These are phyloP conservation scores for Gaertneriomyces semiglobifer DNA, from an alignment of 192 early-diverging fungal genomes.

Conservation along the genomic window DNA sequence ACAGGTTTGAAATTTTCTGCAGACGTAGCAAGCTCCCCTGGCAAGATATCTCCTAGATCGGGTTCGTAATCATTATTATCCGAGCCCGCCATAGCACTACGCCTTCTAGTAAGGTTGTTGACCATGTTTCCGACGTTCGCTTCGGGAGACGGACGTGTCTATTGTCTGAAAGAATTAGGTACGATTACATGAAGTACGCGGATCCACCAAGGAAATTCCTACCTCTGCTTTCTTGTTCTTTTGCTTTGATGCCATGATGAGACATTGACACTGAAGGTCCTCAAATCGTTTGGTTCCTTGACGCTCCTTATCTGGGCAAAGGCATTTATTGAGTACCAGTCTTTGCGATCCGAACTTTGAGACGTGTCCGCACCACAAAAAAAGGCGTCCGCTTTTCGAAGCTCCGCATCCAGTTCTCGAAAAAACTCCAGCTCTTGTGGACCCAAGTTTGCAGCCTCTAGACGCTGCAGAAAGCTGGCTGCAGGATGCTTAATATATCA, in stretches of 20 bases:
- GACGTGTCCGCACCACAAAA: constrained; percentile 4
- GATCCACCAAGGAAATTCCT: too few relatives aligned
- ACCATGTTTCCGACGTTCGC: too few relatives aligned
- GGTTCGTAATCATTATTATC: too few relatives aligned
- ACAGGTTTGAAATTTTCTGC: constrained; percentile 20
- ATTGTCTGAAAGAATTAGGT: too few relatives aligned
- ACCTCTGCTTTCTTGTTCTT: background rate
- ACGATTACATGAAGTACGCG: too few relatives aligned
- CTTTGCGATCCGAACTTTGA: background rate
- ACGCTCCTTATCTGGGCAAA: constrained; percentile 12
- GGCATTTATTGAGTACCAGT: background rate
- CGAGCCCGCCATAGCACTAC: too few relatives aligned
- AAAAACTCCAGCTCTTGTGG: constrained; percentile 17
- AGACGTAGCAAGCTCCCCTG: background rate
- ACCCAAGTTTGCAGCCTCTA: constrained; percentile 23
- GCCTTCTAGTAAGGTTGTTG: too few relatives aligned
- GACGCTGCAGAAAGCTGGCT: background rate
- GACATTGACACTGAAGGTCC: constrained; percentile 22
- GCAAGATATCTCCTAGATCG: too few relatives aligned
- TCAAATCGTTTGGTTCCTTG: constrained; percentile 8
- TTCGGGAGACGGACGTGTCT: too few relatives aligned
- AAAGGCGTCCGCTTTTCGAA: constrained; percentile 26
- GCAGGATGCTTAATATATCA: background rate
- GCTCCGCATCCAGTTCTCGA: constrained; percentile 16
- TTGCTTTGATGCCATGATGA: constrained; percentile 12